phyloP scores from a whole-genome alignment of 805 yeast species.

The Wickerhamomyces alni region DNA sequence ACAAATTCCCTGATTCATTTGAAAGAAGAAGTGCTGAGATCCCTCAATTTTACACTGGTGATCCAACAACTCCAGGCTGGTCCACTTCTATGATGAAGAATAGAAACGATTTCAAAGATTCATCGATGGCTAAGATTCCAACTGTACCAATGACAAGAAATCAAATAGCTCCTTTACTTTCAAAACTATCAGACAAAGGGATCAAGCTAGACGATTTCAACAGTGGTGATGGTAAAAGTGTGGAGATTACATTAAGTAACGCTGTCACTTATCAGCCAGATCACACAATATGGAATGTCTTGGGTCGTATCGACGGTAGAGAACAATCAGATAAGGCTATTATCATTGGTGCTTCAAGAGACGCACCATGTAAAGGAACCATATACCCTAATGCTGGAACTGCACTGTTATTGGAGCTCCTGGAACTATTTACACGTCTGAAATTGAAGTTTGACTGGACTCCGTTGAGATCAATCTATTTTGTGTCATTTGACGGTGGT shows the following conservation, averaged over 20 bases:
- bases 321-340: slow-evolving; percentile 74
- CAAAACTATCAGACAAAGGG: slow-evolving; percentile 15
- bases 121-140: slow-evolving; percentile 63
- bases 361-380: slow-evolving; percentile 73
- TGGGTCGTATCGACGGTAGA: slow-evolving; percentile 71
- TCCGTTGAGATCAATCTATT: slow-evolving; percentile 77
- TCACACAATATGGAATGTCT: slow-evolving; percentile 72
- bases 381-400: slow-evolving; percentile 69
- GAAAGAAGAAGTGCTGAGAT: slow-evolving; percentile 46
- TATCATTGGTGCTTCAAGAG: slow-evolving; percentile 79
- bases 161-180: slow-evolving; percentile 46
- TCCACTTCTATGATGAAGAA: slow-evolving; percentile 37
- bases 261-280: slow-evolving; percentile 25
- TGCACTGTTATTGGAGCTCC: slow-evolving; percentile 61
- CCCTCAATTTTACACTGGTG: slow-evolving; percentile 65
- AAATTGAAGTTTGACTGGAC: slow-evolving; percentile 66
- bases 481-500: slow-evolving; percentile 79
- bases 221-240: slow-evolving; percentile 18
- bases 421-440: slow-evolving; percentile 60
- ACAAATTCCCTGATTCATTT: slow-evolving; percentile 26
- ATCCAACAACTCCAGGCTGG: slow-evolving; percentile 77
- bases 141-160: slow-evolving; percentile 71
- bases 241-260: slow-evolving; percentile 18
- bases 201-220: slow-evolving; percentile 11
- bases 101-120: slow-evolving; percentile 37